These are phyloP conservation scores for Esteya vermicola DNA, from an alignment of 2,329 filamentous ascomycete genomes.

Conservation along the genomic window DNA sequence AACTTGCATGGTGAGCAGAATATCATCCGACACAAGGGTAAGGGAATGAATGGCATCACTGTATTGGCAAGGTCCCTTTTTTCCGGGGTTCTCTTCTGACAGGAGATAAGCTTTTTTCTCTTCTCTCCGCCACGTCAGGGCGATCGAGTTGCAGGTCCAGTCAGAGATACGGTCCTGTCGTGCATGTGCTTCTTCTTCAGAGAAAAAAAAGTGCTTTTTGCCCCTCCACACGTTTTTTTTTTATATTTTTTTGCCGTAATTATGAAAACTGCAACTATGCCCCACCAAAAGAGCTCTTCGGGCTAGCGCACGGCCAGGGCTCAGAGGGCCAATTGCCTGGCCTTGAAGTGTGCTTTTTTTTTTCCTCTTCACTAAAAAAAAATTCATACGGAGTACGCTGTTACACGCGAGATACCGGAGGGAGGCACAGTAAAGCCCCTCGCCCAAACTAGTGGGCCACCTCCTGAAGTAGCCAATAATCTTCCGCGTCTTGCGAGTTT, in stretches of 20 bases:
- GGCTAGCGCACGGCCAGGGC: background rate
- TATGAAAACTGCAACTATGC: slow-evolving; percentile 5
- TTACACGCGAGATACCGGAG: no score
- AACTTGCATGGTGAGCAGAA: no score
- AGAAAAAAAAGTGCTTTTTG: background rate
- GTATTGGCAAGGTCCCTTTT: no score
- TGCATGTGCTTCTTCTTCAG: background rate
- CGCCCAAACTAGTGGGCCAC: background rate
- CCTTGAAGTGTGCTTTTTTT: background rate
- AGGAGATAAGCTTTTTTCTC: no score
- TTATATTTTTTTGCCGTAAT: background rate
- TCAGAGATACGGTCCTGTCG: no score
- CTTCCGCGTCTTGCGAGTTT: background rate
- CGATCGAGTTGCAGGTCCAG: no score
- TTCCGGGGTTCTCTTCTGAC: no score
- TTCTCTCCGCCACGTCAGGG: no score
- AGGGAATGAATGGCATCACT: no score
- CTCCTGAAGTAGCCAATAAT: background rate
- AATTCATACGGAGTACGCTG: no score
- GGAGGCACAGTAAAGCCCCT: background rate
- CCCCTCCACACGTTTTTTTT: slow-evolving; percentile 1
- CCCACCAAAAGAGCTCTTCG: background rate
- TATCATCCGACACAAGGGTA: no score
- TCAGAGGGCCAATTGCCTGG: background rate
- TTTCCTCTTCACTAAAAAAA: background rate